Conservation (phyloP, 805 yeast genomes). For the Saturnispora mendoncae region DNA sequence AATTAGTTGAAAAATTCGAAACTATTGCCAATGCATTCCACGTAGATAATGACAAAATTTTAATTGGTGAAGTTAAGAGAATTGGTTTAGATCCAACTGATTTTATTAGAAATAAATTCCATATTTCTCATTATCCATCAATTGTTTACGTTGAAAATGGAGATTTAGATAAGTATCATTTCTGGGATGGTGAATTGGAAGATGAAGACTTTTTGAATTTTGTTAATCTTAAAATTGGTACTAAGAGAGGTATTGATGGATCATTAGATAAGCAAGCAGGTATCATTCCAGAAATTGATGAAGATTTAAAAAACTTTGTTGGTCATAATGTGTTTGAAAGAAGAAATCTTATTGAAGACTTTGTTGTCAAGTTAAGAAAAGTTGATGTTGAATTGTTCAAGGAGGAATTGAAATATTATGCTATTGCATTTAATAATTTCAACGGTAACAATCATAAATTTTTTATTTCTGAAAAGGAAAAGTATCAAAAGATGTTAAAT, state of each 20-base stretch:
- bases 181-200: conserved; percentile 37
- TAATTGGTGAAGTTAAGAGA: conserved; percentile 40
- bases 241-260: conserved; percentile 36
- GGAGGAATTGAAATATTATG: conserved; percentile 38
- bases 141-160: conserved; percentile 39
- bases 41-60: conserved; percentile 30
- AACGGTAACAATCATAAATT: conserved; percentile 37
- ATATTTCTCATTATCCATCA: conserved; percentile 43
- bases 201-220: conserved; percentile 42
- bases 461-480: conserved; percentile 35
- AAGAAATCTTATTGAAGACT: conserved; percentile 23
- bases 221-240: conserved; percentile 35
- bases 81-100: conserved; percentile 37
- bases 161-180: conserved; percentile 29
- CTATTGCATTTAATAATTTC: conserved; percentile 33
- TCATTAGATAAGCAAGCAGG: conserved; percentile 34
- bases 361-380: conserved; percentile 31
- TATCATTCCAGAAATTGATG: conserved; percentile 28
- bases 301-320: conserved; percentile 24
- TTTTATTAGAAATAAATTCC: conserved; percentile 33
- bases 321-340: conserved; percentile 24
- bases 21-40: conserved; percentile 40
- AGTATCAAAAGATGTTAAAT: conserved; percentile 37
- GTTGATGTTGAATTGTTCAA: conserved; percentile 20
- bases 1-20: conserved; percentile 42